Percentiles rank a stretch among this genome's conserved stretches.
phyloP scores from a whole-genome alignment of 129 eudicot genomes.

The Tanacetum coccineum region DNA sequence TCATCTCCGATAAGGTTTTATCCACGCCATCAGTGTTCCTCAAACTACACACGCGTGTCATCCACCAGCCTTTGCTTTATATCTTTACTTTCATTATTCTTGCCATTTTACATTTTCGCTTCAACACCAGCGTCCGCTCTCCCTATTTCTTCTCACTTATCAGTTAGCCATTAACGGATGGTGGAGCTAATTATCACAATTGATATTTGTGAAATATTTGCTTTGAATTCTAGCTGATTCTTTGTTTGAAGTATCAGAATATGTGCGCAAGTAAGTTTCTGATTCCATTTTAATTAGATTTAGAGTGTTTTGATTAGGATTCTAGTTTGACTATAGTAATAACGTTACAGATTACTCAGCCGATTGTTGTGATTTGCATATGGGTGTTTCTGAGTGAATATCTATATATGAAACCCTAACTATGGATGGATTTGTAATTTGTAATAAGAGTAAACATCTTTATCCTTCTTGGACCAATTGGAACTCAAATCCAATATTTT shows the following conservation, averaged over 20 bases:
- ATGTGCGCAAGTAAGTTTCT: conserved; percentile 28
- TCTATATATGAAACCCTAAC: too few species aligned
- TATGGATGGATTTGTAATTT: too few species aligned
- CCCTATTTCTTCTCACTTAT: not conserved
- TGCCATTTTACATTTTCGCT: conserved; percentile 25
- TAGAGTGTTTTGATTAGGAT: not conserved
- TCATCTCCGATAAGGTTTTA: conserved; percentile 29
- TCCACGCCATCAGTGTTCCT: conserved; percentile 29
- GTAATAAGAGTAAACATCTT: too few species aligned
- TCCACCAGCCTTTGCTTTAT: conserved; percentile 48
- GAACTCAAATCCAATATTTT: too few species aligned
- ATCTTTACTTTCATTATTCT: conserved; percentile 29
- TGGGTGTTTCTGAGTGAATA: too few species aligned
- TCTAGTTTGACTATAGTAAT: not conserved
- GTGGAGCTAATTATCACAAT: conserved; percentile 6
- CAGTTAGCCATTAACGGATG: not conserved
- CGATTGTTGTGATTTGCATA: too few species aligned
- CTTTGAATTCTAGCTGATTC: conserved; percentile 19
- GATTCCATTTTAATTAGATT: not conserved
- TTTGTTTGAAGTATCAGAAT: not conserved
- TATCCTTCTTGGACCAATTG: too few species aligned
- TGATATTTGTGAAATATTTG: not conserved
- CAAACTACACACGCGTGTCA: conserved; percentile 37
- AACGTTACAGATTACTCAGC: too few species aligned
- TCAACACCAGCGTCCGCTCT: conserved; percentile 32